Base-by-base conservation (phyloP, 768 basidiomycete genomes). In the Amanita pseudoporphyria region DNA sequence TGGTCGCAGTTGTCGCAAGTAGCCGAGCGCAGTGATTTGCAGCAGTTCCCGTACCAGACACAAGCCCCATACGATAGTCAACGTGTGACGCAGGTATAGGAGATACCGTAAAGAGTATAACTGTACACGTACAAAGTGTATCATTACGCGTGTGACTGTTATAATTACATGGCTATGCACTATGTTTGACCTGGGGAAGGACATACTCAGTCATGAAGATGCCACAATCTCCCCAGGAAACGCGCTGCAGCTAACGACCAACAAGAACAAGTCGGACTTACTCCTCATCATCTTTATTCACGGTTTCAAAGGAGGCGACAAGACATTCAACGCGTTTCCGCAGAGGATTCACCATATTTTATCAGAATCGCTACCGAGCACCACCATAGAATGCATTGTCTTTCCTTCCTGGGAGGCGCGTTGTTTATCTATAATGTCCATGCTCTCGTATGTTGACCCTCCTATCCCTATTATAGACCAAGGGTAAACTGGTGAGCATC, bases 351-450 rank as follows among this genome's bases (percentile, higher is more conserved):
- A 79, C 52, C 88, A 95, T 59, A 65, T 91, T 37, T 70, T 95
- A 4, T 68, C 80, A 6, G 78, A 86, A 58, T 83, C 79, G 0
- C 68, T 87, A 21, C 62, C 68, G 2, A 67, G 76, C 33, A 65
- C 78, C 4, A 59, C 60, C 28, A 79, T 87, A 9, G 87, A 94
- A 61, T 84, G 77, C 53, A 65, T 83, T n/a, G 71, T 90, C 12
- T 96, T 95, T 59, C 93, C 93, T 19, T 82, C 81, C 1, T 97
- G 95, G 57, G 87, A 96, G 74, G 88, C 87, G 55, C 52, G 70
- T 51, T 14, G 9, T 31, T 21, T 22, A 38, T 42, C 39, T 52
- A 56, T 18, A 26, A 36, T 36, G 30, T 35, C 31, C 16, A 50
- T 57, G 9, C 45, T 49, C 44, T 35, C 49, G 18, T 36, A n/a